phyloP scores from a whole-genome alignment of 2,329 filamentous ascomycete species.

The Talaromyces sp. region DNA sequence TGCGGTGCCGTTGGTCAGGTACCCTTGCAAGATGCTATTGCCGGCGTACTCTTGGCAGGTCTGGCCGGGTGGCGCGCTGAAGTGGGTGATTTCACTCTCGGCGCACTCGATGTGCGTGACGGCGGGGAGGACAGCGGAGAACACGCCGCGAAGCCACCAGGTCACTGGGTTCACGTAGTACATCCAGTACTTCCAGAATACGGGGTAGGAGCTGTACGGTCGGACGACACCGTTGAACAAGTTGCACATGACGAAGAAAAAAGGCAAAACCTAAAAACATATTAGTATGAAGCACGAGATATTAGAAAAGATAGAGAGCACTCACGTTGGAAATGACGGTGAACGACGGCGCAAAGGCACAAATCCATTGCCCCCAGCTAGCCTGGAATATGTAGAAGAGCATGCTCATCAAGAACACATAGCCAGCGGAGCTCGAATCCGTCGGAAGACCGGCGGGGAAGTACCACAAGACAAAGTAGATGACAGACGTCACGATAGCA shows the following conservation, averaged over 20 bases:
- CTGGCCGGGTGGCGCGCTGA: slow-evolving; percentile 59
- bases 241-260: slow-evolving; percentile 74
- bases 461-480: slow-evolving; percentile 76
- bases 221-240: slow-evolving; percentile 74
- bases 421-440: slow-evolving; percentile 61
- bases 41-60: slow-evolving; percentile 63
- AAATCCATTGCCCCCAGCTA: slow-evolving; percentile 79
- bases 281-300: background rate
- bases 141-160: slow-evolving; percentile 67
- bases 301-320: background rate
- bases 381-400: slow-evolving; percentile 72
- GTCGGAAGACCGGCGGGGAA: slow-evolving; percentile 66
- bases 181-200: slow-evolving; percentile 69
- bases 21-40: slow-evolving; percentile 46
- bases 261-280: slow-evolving; percentile 56
- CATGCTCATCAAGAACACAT: slow-evolving; percentile 72
- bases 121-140: slow-evolving; percentile 56
- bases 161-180: slow-evolving; percentile 65
- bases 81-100: slow-evolving; percentile 54
- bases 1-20: slow-evolving; percentile 58
- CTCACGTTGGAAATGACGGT: slow-evolving; percentile 65
- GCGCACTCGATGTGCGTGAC: slow-evolving; percentile 47
- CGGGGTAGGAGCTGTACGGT: slow-evolving; percentile 58
- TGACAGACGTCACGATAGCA: slow-evolving; percentile 56
- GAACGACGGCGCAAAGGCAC: slow-evolving; percentile 72